Conservation (phyloP, 192 early-diverging fungal species). For the Coemansia sp. region DNA sequence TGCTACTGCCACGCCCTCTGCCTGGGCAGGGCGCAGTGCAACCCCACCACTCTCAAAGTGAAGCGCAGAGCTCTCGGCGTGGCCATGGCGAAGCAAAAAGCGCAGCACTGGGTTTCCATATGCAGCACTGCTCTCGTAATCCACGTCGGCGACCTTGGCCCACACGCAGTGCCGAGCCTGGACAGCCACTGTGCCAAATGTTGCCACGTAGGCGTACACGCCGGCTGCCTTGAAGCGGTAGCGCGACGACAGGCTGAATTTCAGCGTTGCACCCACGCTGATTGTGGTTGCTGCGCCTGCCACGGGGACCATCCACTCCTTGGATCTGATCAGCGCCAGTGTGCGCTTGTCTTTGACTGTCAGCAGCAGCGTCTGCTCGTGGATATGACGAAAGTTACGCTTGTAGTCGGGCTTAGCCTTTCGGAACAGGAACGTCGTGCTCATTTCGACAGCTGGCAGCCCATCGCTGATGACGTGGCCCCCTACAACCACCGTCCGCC, state of each 20-base stretch:
- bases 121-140: slow-evolving; percentile 71
- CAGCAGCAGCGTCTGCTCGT: slow-evolving; percentile 78
- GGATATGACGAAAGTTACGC: slow-evolving; percentile 81
- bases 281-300: slow-evolving; percentile 52
- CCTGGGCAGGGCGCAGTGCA: slow-evolving; percentile 77
- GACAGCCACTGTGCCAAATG: slow-evolving; percentile 71
- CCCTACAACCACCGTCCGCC: slow-evolving; percentile 91
- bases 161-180: slow-evolving; percentile 75
- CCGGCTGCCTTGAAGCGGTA: slow-evolving; percentile 51
- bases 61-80: slow-evolving; percentile 81
- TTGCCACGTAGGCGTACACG: slow-evolving; percentile 73
- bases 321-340: slow-evolving; percentile 83
- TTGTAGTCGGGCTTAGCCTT: slow-evolving; percentile 84
- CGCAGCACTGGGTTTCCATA: slow-evolving; percentile 89
- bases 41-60: slow-evolving; percentile 88
- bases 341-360: slow-evolving; percentile 69
- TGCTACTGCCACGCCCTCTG: slow-evolving; percentile 80
- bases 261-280: slow-evolving; percentile 58
- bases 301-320: slow-evolving; percentile 78
- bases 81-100: slow-evolving; percentile 84
- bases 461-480: slow-evolving; percentile 72
- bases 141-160: slow-evolving; percentile 80
- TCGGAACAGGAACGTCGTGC: slow-evolving; percentile 89
- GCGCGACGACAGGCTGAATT: slow-evolving; percentile 57
- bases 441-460: slow-evolving; percentile 87